These are phyloP conservation scores for Cordia subcordata DNA, from an alignment of 257 asterid species.

Conservation along the genomic window DNA sequence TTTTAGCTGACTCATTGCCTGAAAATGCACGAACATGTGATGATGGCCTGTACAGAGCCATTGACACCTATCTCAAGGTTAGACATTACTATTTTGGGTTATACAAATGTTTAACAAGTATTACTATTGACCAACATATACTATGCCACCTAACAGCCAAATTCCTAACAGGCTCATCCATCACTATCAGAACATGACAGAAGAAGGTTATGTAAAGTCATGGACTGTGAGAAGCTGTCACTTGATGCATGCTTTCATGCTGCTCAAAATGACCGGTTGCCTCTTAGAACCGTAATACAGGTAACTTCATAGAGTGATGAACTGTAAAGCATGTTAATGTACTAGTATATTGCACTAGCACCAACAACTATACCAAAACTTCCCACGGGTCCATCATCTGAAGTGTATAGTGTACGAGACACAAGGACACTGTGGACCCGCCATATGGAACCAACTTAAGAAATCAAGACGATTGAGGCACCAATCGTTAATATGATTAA, in stretches of 20 bases:
- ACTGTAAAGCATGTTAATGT: neutral
- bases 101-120: neutral
- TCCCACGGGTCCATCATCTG: no score
- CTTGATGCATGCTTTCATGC: constrained; percentile 82
- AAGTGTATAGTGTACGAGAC: no score
- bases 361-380: no score
- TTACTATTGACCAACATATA: neutral
- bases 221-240: constrained; percentile 79
- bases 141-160: constrained; percentile 2
- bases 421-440: no score
- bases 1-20: constrained; percentile 67
- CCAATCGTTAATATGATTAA: no score
- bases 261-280: constrained; percentile 88
- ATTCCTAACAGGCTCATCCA: constrained; percentile 52
- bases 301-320: constrained; percentile 20
- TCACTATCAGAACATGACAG: constrained; percentile 68
- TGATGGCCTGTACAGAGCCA: constrained; percentile 85
- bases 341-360: no score
- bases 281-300: constrained; percentile 76
- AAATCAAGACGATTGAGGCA: no score
- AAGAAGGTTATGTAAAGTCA: constrained; percentile 68
- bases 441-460: no score
- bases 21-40: constrained; percentile 56
- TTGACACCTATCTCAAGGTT: constrained; percentile 79
- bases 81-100: constrained; percentile 7